Evolutionary conservation across 768 basidiomycete species (phyloP).

Genomic region (Macrolepiota dolichaula): DNA sequence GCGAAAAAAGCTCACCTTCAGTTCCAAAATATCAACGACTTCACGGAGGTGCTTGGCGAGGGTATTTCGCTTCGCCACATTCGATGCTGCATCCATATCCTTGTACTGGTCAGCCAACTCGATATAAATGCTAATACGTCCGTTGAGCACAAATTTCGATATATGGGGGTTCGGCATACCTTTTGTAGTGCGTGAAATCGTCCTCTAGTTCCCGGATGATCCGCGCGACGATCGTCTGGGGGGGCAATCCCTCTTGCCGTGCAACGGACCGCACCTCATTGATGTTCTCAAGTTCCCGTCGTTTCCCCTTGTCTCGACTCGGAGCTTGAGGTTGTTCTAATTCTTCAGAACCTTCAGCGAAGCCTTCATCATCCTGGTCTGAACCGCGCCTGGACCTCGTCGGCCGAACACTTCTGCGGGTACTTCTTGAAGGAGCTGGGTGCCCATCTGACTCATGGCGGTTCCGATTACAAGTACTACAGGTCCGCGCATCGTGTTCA

Average conservation of each 20-base stretch:
- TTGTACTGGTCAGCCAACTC: conserved; percentile 94
- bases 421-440: conserved; percentile 14
- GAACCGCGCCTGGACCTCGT: conserved; percentile 1
- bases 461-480: conserved; percentile 60
- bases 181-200: conserved; percentile 93
- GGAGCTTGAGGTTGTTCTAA: conserved; percentile 19
- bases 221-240: conserved; percentile 82
- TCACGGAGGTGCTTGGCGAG: conserved; percentile 86
- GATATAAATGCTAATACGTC: conserved; percentile 67
- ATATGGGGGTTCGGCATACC: conserved; percentile 47
- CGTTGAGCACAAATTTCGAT: conserved; percentile 8
- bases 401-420: neutral
- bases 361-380: conserved; percentile 43
- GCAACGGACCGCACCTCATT: conserved; percentile 28
- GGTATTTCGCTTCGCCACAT: conserved; percentile 78
- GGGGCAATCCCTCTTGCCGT: conserved; percentile 52
- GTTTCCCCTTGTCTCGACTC: conserved; percentile 26
- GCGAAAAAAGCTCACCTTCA: conserved; percentile 57
- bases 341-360: conserved; percentile 41
- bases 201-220: conserved; percentile 90
- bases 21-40: conserved; percentile 88
- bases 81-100: conserved; percentile 78
- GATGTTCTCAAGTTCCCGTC: conserved; percentile 26
- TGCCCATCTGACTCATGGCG: conserved; percentile 17
- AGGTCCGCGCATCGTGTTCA: conserved; percentile 69